These are phyloP conservation scores for Penicillium ucsense DNA, from an alignment of 495 filamentous ascomycete genomes.

Conservation along the genomic window DNA sequence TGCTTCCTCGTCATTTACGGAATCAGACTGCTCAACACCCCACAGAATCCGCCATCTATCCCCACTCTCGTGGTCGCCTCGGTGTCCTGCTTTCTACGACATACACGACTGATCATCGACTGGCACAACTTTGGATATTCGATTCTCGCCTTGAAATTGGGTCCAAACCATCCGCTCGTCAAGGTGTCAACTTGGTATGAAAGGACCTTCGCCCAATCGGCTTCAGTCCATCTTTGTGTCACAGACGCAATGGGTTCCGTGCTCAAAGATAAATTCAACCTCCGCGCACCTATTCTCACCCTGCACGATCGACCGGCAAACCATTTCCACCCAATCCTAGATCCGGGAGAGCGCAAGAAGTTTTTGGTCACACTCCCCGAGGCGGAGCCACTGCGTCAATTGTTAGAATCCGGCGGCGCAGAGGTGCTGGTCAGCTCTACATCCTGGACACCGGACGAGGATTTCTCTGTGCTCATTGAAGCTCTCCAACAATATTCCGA, in stretches of 20 bases:
- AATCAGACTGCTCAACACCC: no score
- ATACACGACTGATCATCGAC: constrained; percentile 78
- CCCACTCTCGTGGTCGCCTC: constrained; percentile 72
- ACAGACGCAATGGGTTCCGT: constrained; percentile 77
- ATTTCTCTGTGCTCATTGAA: constrained; percentile 82
- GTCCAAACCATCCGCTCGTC: constrained; percentile 62
- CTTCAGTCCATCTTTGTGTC: constrained; percentile 72
- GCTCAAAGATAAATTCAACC: constrained; percentile 52
- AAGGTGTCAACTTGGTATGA: constrained; percentile 69
- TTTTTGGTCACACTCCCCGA: constrained; percentile 55
- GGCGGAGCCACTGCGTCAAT: constrained; percentile 43
- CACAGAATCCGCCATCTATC: constrained; percentile 87
- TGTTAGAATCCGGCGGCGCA: constrained; percentile 45
- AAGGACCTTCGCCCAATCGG: constrained; percentile 52
- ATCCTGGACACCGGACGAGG: constrained; percentile 94
- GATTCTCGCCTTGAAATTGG: constrained; percentile 68
- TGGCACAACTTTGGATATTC: constrained; percentile 99
- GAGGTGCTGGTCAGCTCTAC: constrained; percentile 80
- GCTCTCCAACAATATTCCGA: constrained; percentile 66
- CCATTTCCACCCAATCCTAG: constrained; percentile 64
- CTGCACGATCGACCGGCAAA: constrained; percentile 82
- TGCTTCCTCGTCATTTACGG: no score
- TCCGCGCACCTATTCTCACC: constrained; percentile 53
- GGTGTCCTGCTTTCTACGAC: constrained; percentile 64
- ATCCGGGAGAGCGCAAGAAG: constrained; percentile 30